Evolutionary conservation across 345 rosid species (phyloP).

Genomic region (Salix brachista): DNA sequence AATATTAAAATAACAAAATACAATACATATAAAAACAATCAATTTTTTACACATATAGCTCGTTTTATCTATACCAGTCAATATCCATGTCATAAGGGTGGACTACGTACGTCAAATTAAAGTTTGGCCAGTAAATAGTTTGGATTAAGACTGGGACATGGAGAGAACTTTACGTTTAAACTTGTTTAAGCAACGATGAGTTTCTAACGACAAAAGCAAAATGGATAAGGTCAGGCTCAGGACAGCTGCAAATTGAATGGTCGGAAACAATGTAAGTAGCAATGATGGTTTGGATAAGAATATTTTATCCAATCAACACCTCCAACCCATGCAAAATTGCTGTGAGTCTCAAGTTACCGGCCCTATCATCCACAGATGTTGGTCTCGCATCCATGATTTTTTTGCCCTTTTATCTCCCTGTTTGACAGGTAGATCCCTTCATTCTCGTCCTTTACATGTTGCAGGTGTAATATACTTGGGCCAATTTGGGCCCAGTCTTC

Average conservation of each 20-base stretch:
- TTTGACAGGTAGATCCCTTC: constrained; percentile 1
- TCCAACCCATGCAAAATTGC: neutral
- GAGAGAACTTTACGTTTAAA: neutral
- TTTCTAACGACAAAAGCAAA: neutral
- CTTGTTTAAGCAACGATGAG: neutral
- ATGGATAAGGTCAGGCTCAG: neutral
- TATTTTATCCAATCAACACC: neutral
- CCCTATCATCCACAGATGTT: constrained; percentile 1
- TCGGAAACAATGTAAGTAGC: neutral
- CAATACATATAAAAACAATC: too few species aligned
- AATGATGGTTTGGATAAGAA: constrained; percentile 14
- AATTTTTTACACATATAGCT: too few species aligned
- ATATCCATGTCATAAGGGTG: neutral
- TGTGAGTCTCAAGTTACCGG: neutral
- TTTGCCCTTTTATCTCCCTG: neutral
- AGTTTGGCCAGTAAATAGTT: neutral
- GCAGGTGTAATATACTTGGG: neutral
- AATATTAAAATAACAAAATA: too few species aligned
- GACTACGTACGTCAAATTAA: neutral
- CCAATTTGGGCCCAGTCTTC: neutral
- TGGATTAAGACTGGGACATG: neutral
- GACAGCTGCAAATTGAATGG: neutral
- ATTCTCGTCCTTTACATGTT: neutral
- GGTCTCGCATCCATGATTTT: neutral
- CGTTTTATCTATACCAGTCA: neutral